A percentile compares a stretch with the other conserved stretches of the same genome.
These are phyloP conservation scores for Plectosphaerella cucumerina DNA, from an alignment of 2,329 filamentous ascomycete species.

Conservation along the genomic window DNA sequence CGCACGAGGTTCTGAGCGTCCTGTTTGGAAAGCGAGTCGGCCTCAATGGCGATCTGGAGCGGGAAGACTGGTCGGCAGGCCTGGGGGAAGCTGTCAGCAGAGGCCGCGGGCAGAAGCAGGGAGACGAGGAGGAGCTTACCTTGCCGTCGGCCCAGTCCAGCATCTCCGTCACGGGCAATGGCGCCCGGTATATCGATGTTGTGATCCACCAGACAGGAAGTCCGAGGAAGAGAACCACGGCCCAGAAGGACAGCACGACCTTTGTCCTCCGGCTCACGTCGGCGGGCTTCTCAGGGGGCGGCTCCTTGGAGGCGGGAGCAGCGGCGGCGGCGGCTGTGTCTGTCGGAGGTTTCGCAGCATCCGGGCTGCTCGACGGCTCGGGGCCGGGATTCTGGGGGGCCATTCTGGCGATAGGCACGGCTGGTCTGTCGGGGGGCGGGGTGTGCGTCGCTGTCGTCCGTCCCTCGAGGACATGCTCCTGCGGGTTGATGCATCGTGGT, in stretches of 20 bases:
- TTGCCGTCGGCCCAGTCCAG: constrained; percentile 86
- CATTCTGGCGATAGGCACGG: neutral
- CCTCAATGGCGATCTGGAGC: constrained; percentile 73
- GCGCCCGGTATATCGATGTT: constrained; percentile 84
- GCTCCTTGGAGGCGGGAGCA: constrained; percentile 35
- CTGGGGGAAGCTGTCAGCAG: constrained; percentile 36
- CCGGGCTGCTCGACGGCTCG: neutral
- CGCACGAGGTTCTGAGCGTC: constrained; percentile 72
- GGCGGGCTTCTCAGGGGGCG: constrained; percentile 74
- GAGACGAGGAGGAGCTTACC: constrained; percentile 42
- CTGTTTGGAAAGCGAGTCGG: constrained; percentile 57
- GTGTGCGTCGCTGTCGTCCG: neutral
- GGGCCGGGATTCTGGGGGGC: neutral
- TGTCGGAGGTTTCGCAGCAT: neutral
- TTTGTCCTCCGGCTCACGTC: constrained; percentile 65
- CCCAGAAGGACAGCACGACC: constrained; percentile 88
- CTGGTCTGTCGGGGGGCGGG: neutral
- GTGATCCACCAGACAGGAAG: constrained; percentile 96
- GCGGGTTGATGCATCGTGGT: neutral
- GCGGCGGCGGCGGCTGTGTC: neutral
- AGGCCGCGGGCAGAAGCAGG: neutral
- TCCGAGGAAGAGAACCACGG: constrained; percentile 75
- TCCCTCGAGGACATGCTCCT: too few relatives aligned
- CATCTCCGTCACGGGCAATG: constrained; percentile 81
- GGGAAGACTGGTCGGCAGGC: constrained; percentile 86